Conservation (phyloP, 495 filamentous ascomycete genomes). For the Oleoguttula mirabilis region DNA sequence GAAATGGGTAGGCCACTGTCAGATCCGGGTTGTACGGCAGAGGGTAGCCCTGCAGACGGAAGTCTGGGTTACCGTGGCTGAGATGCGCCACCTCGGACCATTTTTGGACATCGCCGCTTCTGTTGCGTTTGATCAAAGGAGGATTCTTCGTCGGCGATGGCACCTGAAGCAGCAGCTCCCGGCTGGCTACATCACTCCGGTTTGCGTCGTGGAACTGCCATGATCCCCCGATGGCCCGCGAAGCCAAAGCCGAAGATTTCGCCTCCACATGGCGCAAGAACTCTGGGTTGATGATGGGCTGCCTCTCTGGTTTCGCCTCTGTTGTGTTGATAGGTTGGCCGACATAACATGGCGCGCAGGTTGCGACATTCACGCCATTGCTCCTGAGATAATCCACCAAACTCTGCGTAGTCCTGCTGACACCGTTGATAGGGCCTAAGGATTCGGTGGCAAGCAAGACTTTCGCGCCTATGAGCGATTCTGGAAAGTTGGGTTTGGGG, state of each 20-base stretch:
- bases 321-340: slow-evolving; percentile 16
- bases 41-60: slow-evolving; percentile 45
- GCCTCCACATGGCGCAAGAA: slow-evolving; percentile 15
- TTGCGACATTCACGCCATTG: slow-evolving; percentile 43
- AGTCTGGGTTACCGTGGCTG: slow-evolving; percentile 29
- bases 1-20: slow-evolving; percentile 50
- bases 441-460: slow-evolving; percentile 52
- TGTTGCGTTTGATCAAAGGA: slow-evolving; percentile 7
- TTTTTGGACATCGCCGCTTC: slow-evolving; percentile 6
- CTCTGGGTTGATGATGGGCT: slow-evolving; percentile 18
- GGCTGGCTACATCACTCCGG: slow-evolving; percentile 4
- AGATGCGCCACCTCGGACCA: background rate
- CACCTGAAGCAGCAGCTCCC: background rate
- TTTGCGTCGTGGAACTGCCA: slow-evolving; percentile 17
- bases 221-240: slow-evolving; percentile 16
- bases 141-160: slow-evolving; percentile 1
- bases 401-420: slow-evolving; percentile 49
- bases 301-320: slow-evolving; percentile 9
- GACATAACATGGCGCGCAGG: slow-evolving; percentile 44
- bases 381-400: slow-evolving; percentile 47
- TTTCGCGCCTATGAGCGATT: slow-evolving; percentile 39
- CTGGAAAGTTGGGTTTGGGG: slow-evolving; percentile 31
- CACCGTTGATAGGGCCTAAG: slow-evolving; percentile 54
- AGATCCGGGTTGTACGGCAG: slow-evolving; percentile 55
- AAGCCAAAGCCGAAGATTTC: slow-evolving; percentile 15